Conservation (phyloP, 2,329 filamentous ascomycete genomes). For the Aspergillus hiratsukae region DNA sequence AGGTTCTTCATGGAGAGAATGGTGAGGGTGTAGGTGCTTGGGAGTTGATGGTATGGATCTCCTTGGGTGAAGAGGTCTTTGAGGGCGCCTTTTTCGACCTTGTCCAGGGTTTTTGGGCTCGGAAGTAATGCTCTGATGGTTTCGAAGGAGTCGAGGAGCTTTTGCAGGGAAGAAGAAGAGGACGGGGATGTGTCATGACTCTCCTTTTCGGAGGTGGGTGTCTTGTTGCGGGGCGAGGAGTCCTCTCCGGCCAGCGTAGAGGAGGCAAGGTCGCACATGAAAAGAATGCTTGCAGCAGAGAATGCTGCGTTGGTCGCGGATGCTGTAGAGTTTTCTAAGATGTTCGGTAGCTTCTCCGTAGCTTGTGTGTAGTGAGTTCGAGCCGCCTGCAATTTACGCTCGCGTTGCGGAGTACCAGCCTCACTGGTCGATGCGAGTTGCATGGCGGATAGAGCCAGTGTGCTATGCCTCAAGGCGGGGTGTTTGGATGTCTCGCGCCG, state of each 20-base stretch:
- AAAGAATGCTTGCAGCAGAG: not conserved
- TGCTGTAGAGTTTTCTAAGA: not conserved
- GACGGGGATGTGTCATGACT: not conserved
- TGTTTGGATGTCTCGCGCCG: constrained; percentile 1
- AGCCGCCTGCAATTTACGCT: not conserved
- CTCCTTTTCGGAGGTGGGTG: not conserved
- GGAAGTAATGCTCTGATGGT: not conserved
- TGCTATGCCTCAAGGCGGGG: constrained; percentile 4
- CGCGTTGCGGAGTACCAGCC: not conserved
- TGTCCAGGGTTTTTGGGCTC: not conserved
- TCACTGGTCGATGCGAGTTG: not conserved
- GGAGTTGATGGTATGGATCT: not conserved
- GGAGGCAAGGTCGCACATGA: not conserved
- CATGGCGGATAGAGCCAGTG: constrained; percentile 3
- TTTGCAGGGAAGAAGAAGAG: not conserved
- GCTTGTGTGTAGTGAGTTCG: not conserved
- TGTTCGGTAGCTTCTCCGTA: not conserved
- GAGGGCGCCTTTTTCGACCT: not conserved
- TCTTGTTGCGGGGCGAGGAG: not conserved
- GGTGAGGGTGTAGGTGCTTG: constrained; percentile 5
- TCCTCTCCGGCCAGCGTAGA: not conserved
- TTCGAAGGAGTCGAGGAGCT: not conserved
- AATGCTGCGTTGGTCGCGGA: not conserved
- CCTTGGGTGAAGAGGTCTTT: not conserved
- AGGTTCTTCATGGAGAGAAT: constrained; percentile 6